These are phyloP conservation scores for Euphorbia peplus DNA, from an alignment of 345 rosid species.

Conservation along the genomic window DNA sequence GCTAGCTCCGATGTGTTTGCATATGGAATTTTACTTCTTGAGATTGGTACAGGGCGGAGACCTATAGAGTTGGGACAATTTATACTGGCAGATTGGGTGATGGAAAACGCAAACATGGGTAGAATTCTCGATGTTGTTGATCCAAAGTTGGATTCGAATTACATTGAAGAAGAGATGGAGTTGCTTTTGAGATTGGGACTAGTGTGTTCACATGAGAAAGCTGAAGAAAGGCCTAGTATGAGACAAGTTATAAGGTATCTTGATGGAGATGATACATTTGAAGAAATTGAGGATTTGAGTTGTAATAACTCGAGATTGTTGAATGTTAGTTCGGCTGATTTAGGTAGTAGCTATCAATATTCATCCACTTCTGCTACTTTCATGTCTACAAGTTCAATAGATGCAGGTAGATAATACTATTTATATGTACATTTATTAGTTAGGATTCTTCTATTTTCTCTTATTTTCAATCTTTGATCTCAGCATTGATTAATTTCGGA, in stretches of 20 bases:
- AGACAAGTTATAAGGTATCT: constrained; percentile 50
- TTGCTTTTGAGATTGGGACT: constrained; percentile 48
- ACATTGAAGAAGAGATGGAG: constrained; percentile 39
- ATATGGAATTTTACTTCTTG: constrained; percentile 61
- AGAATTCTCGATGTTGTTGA: constrained; percentile 44
- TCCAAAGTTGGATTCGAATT: constrained; percentile 36
- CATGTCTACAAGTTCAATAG: constrained; percentile 32
- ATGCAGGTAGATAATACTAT: constrained; percentile 38
- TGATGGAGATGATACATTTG: constrained; percentile 48
- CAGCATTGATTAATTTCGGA: no score
- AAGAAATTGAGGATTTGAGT: constrained; percentile 25
- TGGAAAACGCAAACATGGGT: constrained; percentile 25
- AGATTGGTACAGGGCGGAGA: constrained; percentile 53
- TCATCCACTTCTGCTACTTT: constrained; percentile 26
- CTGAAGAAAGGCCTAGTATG: constrained; percentile 51
- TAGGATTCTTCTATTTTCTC: no score
- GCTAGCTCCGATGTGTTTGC: constrained; percentile 68
- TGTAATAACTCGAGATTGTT: constrained; percentile 18
- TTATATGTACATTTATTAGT: no score
- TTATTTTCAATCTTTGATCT: no score
- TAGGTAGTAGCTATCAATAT: constrained; percentile 14
- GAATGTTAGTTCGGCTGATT: constrained; percentile 27
- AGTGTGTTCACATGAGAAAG: constrained; percentile 45
- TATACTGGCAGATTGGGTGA: constrained; percentile 39
- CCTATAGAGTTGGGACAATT: constrained; percentile 36